Evolutionary conservation across 257 asterid genomes (phyloP).

Genomic region (Anisodus acutangulus): DNA sequence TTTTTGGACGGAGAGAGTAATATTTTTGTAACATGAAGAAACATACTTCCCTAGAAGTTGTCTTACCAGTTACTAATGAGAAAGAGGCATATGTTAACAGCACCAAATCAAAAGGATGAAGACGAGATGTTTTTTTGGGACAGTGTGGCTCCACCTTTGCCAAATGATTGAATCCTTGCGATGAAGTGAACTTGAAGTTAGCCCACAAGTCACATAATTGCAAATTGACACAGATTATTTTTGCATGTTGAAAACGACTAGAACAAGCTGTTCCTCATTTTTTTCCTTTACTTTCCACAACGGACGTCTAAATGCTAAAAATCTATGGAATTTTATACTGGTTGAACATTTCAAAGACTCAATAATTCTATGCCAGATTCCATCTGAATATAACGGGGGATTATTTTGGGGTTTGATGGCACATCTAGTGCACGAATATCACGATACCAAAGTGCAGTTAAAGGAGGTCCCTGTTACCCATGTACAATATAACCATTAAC

Average conservation of each 20-base stretch:
- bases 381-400: not conserved
- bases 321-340: not conserved
- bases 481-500: not conserved
- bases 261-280: not conserved
- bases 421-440: not conserved
- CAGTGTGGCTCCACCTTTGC: slow-evolving; percentile 1
- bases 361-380: not conserved
- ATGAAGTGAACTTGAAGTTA: not conserved
- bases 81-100: not conserved
- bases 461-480: not conserved
- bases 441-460: not conserved
- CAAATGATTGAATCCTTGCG: not conserved
- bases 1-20: no score
- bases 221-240: slow-evolving; percentile 20
- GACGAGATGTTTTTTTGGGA: not conserved
- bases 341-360: not conserved
- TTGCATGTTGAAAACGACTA: not conserved
- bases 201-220: not conserved
- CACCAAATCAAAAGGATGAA: not conserved
- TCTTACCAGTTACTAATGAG: not conserved
- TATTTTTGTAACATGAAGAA: not conserved
- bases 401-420: not conserved
- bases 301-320: not conserved
- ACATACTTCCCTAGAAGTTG: not conserved
- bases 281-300: not conserved